phyloP scores from a whole-genome alignment of 345 rosid species.

The Euclidium syriacum region DNA sequence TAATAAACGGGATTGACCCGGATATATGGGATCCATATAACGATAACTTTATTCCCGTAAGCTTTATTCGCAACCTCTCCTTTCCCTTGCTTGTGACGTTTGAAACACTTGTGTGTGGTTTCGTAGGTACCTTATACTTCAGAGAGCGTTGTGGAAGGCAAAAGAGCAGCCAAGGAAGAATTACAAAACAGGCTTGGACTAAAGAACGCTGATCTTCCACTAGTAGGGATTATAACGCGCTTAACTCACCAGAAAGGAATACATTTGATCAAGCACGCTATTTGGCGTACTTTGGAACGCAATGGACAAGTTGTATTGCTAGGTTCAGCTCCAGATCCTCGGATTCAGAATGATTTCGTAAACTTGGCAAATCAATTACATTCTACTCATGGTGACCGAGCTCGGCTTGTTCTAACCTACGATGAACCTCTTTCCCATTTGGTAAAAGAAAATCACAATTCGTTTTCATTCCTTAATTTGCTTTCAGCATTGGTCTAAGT shows the following conservation, averaged over 20 bases:
- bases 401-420: constrained; percentile 79
- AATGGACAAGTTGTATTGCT: constrained; percentile 92
- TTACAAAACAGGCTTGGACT: constrained; percentile 73
- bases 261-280: constrained; percentile 89
- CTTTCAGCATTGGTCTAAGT: neutral
- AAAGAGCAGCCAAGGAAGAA: constrained; percentile 82
- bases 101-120: constrained; percentile 12
- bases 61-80: constrained; percentile 17
- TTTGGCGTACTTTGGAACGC: constrained; percentile 69
- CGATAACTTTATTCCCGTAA: constrained; percentile 74
- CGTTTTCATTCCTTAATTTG: neutral
- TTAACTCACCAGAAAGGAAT: constrained; percentile 97
- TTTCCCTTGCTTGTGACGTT: neutral
- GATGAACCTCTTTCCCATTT: constrained; percentile 98
- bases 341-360: constrained; percentile 86
- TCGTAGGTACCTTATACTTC: constrained; percentile 67
- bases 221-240: constrained; percentile 78
- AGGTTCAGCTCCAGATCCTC: constrained; percentile 97
- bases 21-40: constrained; percentile 97
- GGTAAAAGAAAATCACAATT: constrained; percentile 32
- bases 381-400: constrained; percentile 54
- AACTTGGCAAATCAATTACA: constrained; percentile 72
- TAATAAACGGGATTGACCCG: constrained; percentile 87
- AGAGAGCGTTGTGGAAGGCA: constrained; percentile 80
- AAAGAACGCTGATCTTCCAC: constrained; percentile 53